These are phyloP conservation scores for Beta corolliflora DNA, from an alignment of 179 eudicot genomes.

Conservation along the genomic window DNA sequence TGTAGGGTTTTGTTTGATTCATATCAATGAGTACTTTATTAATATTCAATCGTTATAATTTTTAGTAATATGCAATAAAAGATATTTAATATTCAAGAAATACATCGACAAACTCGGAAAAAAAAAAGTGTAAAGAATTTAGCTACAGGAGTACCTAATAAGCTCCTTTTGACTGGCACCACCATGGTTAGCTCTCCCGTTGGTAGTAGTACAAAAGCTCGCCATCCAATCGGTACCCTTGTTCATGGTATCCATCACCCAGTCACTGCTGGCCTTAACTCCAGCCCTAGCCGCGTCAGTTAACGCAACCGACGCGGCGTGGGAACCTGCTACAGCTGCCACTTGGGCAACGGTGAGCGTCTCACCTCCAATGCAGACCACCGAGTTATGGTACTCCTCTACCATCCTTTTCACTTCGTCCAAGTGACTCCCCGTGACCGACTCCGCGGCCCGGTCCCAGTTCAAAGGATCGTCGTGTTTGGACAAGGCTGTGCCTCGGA, in stretches of 20 bases:
- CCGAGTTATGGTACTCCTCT: slow-evolving; percentile 52
- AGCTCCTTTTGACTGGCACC: slow-evolving; percentile 88
- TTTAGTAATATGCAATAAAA: too few species aligned
- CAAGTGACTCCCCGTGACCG: slow-evolving; percentile 57
- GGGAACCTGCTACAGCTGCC: slow-evolving; percentile 47
- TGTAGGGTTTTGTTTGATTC: too few species aligned
- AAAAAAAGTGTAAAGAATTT: too few species aligned
- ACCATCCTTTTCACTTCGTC: slow-evolving; percentile 79
- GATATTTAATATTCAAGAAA: too few species aligned
- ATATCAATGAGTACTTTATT: too few species aligned
- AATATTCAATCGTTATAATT: too few species aligned
- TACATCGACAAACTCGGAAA: too few species aligned
- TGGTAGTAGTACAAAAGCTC: slow-evolving; percentile 92
- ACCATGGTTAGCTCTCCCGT: slow-evolving; percentile 77
- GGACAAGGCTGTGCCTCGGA: too few species aligned
- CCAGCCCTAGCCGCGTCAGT: slow-evolving; percentile 60
- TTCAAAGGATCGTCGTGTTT: slow-evolving; percentile 34
- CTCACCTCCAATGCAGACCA: slow-evolving; percentile 56
- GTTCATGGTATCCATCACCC: slow-evolving; percentile 93
- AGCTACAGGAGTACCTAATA: slow-evolving; percentile 50
- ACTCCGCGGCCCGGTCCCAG: slow-evolving; percentile 61
- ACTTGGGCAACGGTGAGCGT: slow-evolving; percentile 66
- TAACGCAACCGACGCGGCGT: slow-evolving; percentile 48
- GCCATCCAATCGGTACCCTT: slow-evolving; percentile 87
- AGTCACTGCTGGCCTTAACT: slow-evolving; percentile 83